Percentiles rank a stretch among this genome's conserved stretches.
Conservation (phyloP, 1,284 basidiomycete species). For the Ganoderma lingzhi region DNA sequence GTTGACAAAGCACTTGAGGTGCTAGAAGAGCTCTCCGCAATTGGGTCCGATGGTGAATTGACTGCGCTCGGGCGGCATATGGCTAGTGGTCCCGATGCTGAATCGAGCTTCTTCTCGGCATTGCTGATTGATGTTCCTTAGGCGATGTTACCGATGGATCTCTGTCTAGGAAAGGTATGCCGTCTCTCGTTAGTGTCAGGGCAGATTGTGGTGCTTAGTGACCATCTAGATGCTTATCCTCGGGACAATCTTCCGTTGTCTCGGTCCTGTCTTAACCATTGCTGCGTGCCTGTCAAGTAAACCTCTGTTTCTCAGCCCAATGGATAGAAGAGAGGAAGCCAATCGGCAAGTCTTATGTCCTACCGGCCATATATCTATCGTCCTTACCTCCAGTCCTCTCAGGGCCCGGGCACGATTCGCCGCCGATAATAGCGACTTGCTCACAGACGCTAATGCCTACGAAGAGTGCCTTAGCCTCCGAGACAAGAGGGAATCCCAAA, state of each 20-base stretch:
- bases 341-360: conserved; percentile 55
- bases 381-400: not conserved
- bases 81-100: conserved; percentile 47
- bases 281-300: conserved; percentile 89
- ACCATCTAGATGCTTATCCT: conserved; percentile 83
- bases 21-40: conserved; percentile 83
- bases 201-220: not conserved
- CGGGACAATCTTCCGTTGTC: conserved; percentile 81
- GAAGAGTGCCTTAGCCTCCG: conserved; percentile 68
- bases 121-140: conserved; percentile 38
- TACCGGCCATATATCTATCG: not conserved
- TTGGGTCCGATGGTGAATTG: conserved; percentile 68
- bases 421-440: conserved; percentile 83
- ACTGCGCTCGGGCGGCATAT: conserved; percentile 89
- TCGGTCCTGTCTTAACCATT: conserved; percentile 82
- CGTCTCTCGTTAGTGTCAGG: not conserved
- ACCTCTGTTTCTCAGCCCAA: conserved; percentile 83
- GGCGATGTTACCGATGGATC: conserved; percentile 87
- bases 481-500: conserved; percentile 55
- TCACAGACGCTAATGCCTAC: conserved; percentile 86
- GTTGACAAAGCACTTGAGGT: conserved; percentile 84
- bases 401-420: conserved; percentile 79
- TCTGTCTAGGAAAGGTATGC: conserved; percentile 86
- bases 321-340: conserved; percentile 87
- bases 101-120: conserved; percentile 22